Evolutionary conservation across 2,329 filamentous ascomycete species (phyloP).

Genomic region (Trichoderma sp.): DNA sequence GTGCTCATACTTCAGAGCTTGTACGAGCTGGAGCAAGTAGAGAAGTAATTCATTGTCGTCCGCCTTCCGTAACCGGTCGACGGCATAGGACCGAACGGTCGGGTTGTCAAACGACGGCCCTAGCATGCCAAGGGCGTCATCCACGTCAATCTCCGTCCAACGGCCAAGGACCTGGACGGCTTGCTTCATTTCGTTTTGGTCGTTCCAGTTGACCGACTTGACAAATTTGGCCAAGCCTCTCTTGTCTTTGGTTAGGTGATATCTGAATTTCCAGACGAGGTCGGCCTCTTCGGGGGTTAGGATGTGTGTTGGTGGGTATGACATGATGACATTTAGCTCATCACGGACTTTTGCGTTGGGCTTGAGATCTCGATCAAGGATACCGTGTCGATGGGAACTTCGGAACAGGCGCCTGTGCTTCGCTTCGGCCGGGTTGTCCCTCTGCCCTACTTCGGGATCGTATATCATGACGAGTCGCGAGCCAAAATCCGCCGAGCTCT

Average conservation of each 20-base stretch:
- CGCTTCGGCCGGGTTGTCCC: constrained; percentile 90
- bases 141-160: constrained; percentile 96
- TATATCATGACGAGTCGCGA: constrained; percentile 80
- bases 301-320: constrained; percentile 88
- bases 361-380: constrained; percentile 91
- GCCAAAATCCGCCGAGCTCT: constrained; percentile 51
- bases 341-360: constrained; percentile 95
- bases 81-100: constrained; percentile 87
- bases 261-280: constrained; percentile 94
- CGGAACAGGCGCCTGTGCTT: constrained; percentile 92
- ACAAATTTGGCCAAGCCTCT: constrained; percentile 93
- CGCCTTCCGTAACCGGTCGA: constrained; percentile 86
- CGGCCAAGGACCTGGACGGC: constrained; percentile 86
- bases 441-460: constrained; percentile 86
- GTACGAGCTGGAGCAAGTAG: constrained; percentile 91
- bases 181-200: constrained; percentile 81
- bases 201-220: constrained; percentile 94
- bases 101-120: constrained; percentile 90
- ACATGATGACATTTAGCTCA: constrained; percentile 87
- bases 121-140: constrained; percentile 91
- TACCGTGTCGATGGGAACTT: constrained; percentile 87
- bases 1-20: constrained; percentile 91
- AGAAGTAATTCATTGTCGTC: constrained; percentile 89
- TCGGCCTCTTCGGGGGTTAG: constrained; percentile 92
- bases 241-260: constrained; percentile 92